These are phyloP conservation scores for Logfia minima DNA, from an alignment of 129 eudicot species.

Conservation along the genomic window DNA sequence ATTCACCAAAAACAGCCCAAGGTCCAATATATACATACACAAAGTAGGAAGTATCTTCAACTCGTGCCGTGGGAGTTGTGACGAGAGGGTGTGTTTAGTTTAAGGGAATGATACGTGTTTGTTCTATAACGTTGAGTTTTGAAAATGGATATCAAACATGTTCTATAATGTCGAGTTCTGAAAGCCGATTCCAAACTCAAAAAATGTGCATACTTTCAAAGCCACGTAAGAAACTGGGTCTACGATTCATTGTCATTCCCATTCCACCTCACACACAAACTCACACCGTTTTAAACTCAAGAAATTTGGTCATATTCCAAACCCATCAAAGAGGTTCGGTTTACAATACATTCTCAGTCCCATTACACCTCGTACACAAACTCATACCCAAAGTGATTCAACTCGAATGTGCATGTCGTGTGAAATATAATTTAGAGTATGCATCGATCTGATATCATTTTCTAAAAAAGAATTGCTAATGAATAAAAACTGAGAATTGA, in stretches of 20 bases:
- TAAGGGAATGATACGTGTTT: neutral
- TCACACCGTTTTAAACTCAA: neutral
- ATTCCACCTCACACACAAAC: neutral
- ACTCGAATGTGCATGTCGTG: too few species aligned
- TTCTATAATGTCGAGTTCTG: neutral
- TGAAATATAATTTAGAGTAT: too few species aligned
- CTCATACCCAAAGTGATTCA: neutral
- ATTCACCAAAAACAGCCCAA: slow-evolving; percentile 10
- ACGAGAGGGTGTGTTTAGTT: neutral
- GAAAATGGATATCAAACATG: neutral
- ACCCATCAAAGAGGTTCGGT: neutral
- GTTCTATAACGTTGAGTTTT: neutral
- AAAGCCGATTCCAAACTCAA: neutral
- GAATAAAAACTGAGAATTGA: neutral
- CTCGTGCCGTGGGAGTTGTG: neutral
- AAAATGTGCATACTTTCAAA: too few species aligned
- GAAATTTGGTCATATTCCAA: too few species aligned
- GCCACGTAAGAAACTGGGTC: too few species aligned
- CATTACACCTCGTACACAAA: neutral
- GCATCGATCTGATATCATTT: too few species aligned
- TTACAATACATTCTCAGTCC: neutral
- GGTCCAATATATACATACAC: neutral
- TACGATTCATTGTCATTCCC: neutral
- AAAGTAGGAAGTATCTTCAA: too few species aligned
- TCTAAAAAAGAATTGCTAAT: neutral